Evolutionary conservation across 306 rosid genomes (phyloP).

Genomic region (Hippophae tibetana): DNA sequence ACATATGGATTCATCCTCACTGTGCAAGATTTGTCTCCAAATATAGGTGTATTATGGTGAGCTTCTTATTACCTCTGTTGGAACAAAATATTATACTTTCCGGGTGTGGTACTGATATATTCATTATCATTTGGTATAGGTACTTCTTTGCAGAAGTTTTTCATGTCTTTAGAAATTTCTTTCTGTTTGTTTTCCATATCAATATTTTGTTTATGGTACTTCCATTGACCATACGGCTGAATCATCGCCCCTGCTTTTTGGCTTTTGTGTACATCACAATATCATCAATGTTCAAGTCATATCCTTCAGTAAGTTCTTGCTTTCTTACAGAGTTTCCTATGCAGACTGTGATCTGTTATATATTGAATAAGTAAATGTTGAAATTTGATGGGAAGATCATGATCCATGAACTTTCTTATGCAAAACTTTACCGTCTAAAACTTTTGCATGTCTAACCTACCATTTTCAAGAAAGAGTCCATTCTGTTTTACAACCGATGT

Average conservation of each 20-base stretch:
- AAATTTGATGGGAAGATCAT: no score
- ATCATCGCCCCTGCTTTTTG: constrained; percentile 84
- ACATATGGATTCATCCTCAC: constrained; percentile 94
- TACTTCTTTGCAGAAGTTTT: constrained; percentile 97
- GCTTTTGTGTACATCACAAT: constrained; percentile 64
- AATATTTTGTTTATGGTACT: constrained; percentile 76
- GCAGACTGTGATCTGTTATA: background rate
- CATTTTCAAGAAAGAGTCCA: no score
- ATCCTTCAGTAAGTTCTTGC: constrained; percentile 59
- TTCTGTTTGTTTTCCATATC: constrained; percentile 77
- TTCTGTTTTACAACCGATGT: no score
- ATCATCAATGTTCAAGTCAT: constrained; percentile 76
- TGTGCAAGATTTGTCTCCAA: constrained; percentile 84
- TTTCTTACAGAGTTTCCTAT: background rate
- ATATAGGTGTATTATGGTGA: constrained; percentile 87
- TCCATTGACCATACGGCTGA: constrained; percentile 73
- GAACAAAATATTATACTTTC: constrained; percentile 2
- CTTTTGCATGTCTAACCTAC: no score
- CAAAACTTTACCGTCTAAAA: no score
- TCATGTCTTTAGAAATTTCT: constrained; percentile 72
- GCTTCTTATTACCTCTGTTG: constrained; percentile 18
- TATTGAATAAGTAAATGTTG: no score
- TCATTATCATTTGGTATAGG: constrained; percentile 41
- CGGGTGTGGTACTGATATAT: constrained; percentile 15
- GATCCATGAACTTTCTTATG: no score